phyloP scores from a whole-genome alignment of 441 rosid genomes.

The Jatropha podagrica region DNA sequence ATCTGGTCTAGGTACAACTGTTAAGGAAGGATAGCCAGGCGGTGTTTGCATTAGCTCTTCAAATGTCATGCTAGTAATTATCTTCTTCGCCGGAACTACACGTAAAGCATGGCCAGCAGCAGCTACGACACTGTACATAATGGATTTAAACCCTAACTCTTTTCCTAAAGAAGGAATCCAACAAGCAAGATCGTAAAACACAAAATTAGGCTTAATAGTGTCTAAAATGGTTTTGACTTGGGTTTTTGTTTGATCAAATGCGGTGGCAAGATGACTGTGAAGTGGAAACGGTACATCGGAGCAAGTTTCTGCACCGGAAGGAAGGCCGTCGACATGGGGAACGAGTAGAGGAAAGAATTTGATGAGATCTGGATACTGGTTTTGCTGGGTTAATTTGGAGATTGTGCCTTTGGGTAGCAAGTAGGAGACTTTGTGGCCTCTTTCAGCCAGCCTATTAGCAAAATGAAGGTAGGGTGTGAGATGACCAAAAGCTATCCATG shows the following conservation, averaged over 20 bases:
- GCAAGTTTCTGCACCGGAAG: background rate
- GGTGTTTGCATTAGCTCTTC: conserved; percentile 14
- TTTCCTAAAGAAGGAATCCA: conserved; percentile 21
- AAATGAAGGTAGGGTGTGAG: background rate
- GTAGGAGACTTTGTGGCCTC: background rate
- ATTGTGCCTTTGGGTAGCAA: background rate
- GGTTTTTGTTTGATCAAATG: conserved; percentile 13
- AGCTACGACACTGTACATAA: background rate
- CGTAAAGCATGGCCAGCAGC: background rate
- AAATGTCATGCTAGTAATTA: background rate
- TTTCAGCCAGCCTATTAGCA: background rate
- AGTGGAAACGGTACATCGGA: background rate
- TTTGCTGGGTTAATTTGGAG: background rate
- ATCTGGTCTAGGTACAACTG: background rate
- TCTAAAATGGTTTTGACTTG: conserved; percentile 12
- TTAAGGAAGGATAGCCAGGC: background rate
- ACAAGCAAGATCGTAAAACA: conserved; percentile 19
- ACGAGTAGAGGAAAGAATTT: background rate
- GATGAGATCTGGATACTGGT: background rate
- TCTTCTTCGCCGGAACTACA: background rate
- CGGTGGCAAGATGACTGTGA: background rate
- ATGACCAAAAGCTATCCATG: background rate
- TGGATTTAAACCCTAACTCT: conserved; percentile 16
- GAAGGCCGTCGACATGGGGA: background rate
- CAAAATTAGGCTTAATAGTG: conserved; percentile 23